phyloP scores from a whole-genome alignment of 768 basidiomycete genomes.

The Termitomyces sp. region DNA sequence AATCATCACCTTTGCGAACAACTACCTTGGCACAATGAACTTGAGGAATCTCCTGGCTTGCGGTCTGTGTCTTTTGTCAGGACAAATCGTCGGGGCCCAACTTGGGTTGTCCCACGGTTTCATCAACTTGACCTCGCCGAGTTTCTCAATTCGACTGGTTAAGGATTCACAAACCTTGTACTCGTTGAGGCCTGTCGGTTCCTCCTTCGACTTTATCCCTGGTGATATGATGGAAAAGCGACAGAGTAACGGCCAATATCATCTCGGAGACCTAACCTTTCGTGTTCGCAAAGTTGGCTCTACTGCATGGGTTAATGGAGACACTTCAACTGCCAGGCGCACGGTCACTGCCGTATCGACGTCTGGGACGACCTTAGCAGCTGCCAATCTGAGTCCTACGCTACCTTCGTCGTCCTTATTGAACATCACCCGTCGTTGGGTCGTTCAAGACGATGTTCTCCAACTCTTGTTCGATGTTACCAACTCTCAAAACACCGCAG shows the following conservation, averaged over 20 bases:
- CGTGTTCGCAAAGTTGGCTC: conserved; percentile 41
- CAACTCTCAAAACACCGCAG: conserved; percentile 39
- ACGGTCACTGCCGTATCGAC: conserved; percentile 31
- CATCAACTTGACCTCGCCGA: conserved; percentile 38
- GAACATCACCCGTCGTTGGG: conserved; percentile 50
- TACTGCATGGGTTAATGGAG: conserved; percentile 40
- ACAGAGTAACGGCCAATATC: conserved; percentile 43
- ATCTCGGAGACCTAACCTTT: conserved; percentile 53
- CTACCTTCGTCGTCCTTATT: conserved; percentile 39
- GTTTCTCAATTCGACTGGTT: conserved; percentile 41
- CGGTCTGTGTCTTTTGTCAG: conserved; percentile 1
- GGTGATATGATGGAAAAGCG: conserved; percentile 44
- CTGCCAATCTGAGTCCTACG: conserved; percentile 45
- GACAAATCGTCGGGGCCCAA: conserved; percentile 18
- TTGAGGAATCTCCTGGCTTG: conserved; percentile 1
- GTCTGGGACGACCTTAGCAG: conserved; percentile 41
- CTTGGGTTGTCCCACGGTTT: conserved; percentile 45
- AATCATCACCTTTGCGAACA: background rate
- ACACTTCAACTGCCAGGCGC: conserved; percentile 37
- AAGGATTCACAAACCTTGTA: conserved; percentile 55
- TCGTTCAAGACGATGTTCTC: conserved; percentile 32
- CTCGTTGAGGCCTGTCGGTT: conserved; percentile 37
- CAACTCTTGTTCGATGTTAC: conserved; percentile 47
- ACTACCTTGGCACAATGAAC: background rate
- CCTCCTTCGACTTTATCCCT: conserved; percentile 47